A percentile compares a stretch with the other conserved stretches of the same genome.
phyloP scores from a whole-genome alignment of 192 early-diverging fungal species.

The Lobosporangium transversale region DNA sequence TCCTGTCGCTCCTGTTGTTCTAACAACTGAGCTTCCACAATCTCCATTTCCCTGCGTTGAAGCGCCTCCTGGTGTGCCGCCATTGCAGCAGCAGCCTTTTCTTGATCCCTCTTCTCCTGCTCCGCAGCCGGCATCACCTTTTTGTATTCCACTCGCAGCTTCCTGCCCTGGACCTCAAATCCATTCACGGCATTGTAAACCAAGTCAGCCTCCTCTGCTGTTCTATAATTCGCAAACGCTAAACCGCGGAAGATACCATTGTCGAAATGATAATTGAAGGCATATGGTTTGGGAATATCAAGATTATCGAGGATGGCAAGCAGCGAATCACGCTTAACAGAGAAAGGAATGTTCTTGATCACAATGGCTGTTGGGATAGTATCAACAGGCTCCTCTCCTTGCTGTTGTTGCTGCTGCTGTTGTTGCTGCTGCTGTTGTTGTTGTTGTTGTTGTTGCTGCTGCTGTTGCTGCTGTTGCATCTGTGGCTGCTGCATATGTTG shows the following conservation, averaged over 20 bases:
- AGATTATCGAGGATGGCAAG: conserved; percentile 72
- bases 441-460: background rate
- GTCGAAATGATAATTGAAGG: conserved; percentile 88
- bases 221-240: conserved; percentile 85
- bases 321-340: conserved; percentile 80
- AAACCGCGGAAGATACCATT: conserved; percentile 82
- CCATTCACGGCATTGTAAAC: conserved; percentile 78
- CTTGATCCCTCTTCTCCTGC: conserved; percentile 65
- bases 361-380: conserved; percentile 81
- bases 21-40: conserved; percentile 39
- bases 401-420: conserved; percentile 13
- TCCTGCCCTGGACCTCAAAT: conserved; percentile 74
- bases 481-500: conserved; percentile 17
- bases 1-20: conserved; percentile 42
- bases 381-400: conserved; percentile 39
- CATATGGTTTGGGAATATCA: conserved; percentile 78
- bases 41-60: conserved; percentile 58
- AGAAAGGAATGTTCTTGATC: conserved; percentile 87
- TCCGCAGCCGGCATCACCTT: conserved; percentile 72
- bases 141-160: conserved; percentile 84
- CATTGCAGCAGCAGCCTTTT: conserved; percentile 55
- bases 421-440: conserved; percentile 18
- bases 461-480: background rate
- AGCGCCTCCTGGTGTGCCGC: conserved; percentile 37
- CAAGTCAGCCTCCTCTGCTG: conserved; percentile 77